These are phyloP conservation scores for Penicillium sp. DNA, from an alignment of 2,329 filamentous ascomycete genomes.

Conservation along the genomic window DNA sequence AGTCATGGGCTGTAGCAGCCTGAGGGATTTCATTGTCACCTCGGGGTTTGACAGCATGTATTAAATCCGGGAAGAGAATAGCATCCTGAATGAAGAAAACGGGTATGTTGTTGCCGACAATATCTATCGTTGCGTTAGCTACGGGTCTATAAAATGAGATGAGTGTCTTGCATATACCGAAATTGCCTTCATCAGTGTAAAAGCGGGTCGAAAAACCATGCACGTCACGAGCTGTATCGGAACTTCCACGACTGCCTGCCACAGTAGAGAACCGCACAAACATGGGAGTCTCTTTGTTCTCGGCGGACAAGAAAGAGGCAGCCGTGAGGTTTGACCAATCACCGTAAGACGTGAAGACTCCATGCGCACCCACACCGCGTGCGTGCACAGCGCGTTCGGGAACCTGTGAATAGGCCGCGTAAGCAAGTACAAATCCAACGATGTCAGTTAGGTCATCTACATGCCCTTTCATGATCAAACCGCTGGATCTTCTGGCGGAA, in stretches of 20 bases:
- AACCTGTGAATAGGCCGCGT: slow-evolving; percentile 39
- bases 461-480: slow-evolving; percentile 70
- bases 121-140: slow-evolving; percentile 23
- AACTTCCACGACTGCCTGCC: slow-evolving; percentile 65
- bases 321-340: slow-evolving; percentile 68
- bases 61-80: slow-evolving; percentile 43
- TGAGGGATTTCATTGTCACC: slow-evolving; percentile 49
- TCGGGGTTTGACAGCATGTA: slow-evolving; percentile 43
- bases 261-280: slow-evolving; percentile 79
- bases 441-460: slow-evolving; percentile 12
- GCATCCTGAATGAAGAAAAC: slow-evolving; percentile 47
- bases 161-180: slow-evolving; percentile 26
- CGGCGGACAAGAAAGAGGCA: slow-evolving; percentile 60
- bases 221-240: slow-evolving; percentile 70
- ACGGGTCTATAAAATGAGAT: not conserved
- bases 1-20: slow-evolving; percentile 50
- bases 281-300: slow-evolving; percentile 62
- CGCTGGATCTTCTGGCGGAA: slow-evolving; percentile 70
- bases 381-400: slow-evolving; percentile 70
- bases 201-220: slow-evolving; percentile 70
- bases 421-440: not conserved
- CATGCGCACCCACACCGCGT: slow-evolving; percentile 66
- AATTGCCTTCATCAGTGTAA: slow-evolving; percentile 73
- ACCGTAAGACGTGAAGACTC: slow-evolving; percentile 67
- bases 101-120: slow-evolving; percentile 42